Evolutionary conservation across 176 grass and related monocot species (phyloP).

Genomic region (Eragrostis curvula): DNA sequence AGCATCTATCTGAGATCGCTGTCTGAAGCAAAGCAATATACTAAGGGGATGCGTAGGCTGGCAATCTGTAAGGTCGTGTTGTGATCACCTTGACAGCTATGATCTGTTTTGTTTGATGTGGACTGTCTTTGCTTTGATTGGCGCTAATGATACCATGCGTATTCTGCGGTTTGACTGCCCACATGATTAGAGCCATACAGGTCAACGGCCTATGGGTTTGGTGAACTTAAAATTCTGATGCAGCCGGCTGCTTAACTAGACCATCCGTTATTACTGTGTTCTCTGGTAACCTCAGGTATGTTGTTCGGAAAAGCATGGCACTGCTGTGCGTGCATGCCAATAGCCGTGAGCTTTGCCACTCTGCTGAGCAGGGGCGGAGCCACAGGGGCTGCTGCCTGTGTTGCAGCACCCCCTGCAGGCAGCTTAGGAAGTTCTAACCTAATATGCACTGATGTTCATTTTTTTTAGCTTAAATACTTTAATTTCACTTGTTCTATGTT

Average conservation of each 20-base stretch:
- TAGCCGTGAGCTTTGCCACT: too few species aligned
- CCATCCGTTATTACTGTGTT: too few species aligned
- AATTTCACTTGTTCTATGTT: too few species aligned
- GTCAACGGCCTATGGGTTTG: neutral
- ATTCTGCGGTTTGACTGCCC: constrained; percentile 2
- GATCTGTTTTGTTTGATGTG: neutral
- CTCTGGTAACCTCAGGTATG: too few species aligned
- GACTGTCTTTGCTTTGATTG: constrained; percentile 23
- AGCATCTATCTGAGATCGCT: constrained; percentile 24
- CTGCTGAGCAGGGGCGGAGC: too few species aligned
- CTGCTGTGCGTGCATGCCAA: neutral
- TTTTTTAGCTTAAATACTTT: too few species aligned
- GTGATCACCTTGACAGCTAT: constrained; percentile 31
- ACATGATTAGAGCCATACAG: neutral
- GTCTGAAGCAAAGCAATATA: neutral
- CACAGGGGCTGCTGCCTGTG: too few species aligned
- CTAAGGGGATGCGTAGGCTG: neutral
- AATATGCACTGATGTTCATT: too few species aligned
- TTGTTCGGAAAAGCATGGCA: too few species aligned
- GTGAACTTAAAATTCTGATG: neutral
- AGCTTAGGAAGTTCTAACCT: too few species aligned
- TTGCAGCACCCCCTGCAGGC: too few species aligned
- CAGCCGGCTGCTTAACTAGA: too few species aligned
- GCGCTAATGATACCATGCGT: neutral
- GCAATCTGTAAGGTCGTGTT: neutral